These are phyloP conservation scores for Leersia perrieri DNA, from an alignment of 176 grass and related monocot species.

Conservation along the genomic window DNA sequence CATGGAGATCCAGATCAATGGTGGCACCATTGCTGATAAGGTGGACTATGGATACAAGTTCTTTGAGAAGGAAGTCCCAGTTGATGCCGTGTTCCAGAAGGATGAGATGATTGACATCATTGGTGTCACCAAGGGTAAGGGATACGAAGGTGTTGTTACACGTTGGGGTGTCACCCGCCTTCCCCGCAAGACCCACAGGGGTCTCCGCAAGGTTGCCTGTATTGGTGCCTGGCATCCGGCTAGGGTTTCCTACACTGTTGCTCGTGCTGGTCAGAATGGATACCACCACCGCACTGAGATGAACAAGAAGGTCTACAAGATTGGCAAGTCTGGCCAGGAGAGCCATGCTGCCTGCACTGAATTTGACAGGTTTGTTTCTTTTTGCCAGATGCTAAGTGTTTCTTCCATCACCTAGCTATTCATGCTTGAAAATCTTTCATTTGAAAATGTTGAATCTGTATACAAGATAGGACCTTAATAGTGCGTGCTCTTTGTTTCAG, in stretches of 20 bases:
- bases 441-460: neutral
- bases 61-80: slow-evolving; percentile 80
- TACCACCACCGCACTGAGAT: slow-evolving; percentile 94
- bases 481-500: slow-evolving; percentile 19
- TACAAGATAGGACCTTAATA: neutral
- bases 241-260: slow-evolving; percentile 91
- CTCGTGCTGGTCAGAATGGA: slow-evolving; percentile 89
- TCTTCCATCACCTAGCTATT: neutral
- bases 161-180: slow-evolving; percentile 98
- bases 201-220: slow-evolving; percentile 94
- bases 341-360: slow-evolving; percentile 67
- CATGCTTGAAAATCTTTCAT: neutral
- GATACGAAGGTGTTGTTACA: slow-evolving; percentile 93
- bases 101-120: slow-evolving; percentile 99
- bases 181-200: slow-evolving; percentile 98
- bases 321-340: slow-evolving; percentile 79
- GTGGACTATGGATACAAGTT: slow-evolving; percentile 83
- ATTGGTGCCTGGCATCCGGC: slow-evolving; percentile 96
- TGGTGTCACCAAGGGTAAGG: slow-evolving; percentile 97
- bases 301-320: slow-evolving; percentile 95
- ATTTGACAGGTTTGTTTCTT: slow-evolving; percentile 60
- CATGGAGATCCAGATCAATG: slow-evolving; percentile 94
- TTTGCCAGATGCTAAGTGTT: neutral
- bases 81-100: slow-evolving; percentile 84
- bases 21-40: slow-evolving; percentile 79